Evolutionary conservation across 345 rosid species (phyloP).

Genomic region (Ceriops zippeliana): DNA sequence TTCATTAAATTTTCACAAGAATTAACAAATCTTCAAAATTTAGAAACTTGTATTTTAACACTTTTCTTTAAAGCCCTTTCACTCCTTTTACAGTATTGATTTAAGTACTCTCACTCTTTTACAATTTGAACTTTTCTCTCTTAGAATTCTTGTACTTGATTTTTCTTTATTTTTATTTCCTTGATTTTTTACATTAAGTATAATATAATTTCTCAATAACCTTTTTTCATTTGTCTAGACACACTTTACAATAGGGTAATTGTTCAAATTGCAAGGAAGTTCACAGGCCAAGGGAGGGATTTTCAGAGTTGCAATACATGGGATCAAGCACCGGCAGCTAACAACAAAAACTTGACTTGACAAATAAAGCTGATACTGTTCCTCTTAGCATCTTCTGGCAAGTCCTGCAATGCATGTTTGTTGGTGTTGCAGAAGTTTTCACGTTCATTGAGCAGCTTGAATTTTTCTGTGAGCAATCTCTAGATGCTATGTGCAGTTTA

Average conservation of each 20-base stretch:
- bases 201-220: no score
- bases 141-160: no score
- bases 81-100: no score
- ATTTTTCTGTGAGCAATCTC: constrained; percentile 92
- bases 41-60: no score
- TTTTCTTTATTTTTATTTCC: no score
- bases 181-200: no score
- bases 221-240: no score
- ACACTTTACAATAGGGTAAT: constrained; percentile 21
- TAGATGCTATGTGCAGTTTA: constrained; percentile 88
- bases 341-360: constrained; percentile 62
- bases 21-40: no score
- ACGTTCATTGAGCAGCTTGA: constrained; percentile 76
- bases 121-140: no score
- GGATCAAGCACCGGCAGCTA: constrained; percentile 57
- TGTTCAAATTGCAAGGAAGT: constrained; percentile 68
- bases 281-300: constrained; percentile 81
- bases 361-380: constrained; percentile 40
- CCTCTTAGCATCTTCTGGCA: constrained; percentile 88
- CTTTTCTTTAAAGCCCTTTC: no score
- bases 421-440: constrained; percentile 88
- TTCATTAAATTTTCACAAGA: no score
- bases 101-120: no score
- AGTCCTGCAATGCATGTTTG: constrained; percentile 70
- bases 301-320: constrained; percentile 87